These are phyloP conservation scores for Phialophora expanda DNA, from an alignment of 2,329 filamentous ascomycete species.

Conservation along the genomic window DNA sequence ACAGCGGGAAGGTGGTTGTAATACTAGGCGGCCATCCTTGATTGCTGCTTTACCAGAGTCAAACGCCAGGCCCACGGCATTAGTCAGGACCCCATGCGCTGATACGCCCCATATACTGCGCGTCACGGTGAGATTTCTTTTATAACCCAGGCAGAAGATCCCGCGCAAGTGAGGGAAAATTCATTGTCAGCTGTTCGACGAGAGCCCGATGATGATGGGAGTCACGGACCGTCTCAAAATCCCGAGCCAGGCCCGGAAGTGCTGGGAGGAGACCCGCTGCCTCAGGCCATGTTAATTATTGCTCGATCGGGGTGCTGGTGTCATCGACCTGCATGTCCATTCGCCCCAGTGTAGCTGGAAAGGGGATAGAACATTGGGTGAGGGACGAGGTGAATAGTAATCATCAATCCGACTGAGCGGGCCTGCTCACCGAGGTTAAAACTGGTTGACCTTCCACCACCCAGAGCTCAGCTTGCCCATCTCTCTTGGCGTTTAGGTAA, in stretches of 20 bases:
- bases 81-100: slow-evolving; percentile 18
- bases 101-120: background rate
- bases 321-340: slow-evolving; percentile 15
- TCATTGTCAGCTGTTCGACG: background rate
- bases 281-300: background rate
- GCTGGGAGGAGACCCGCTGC: background rate
- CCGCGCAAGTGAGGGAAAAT: slow-evolving; percentile 3
- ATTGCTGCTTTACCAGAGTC: slow-evolving; percentile 25
- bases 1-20: slow-evolving; percentile 20
- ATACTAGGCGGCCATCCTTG: slow-evolving; percentile 10
- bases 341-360: slow-evolving; percentile 1
- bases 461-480: background rate
- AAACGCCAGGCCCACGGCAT: slow-evolving; percentile 2
- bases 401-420: background rate
- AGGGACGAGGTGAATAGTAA: slow-evolving; percentile 14
- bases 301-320: slow-evolving; percentile 16
- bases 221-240: background rate
- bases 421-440: slow-evolving; percentile 5
- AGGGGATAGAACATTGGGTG: background rate
- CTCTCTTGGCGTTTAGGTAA: background rate
- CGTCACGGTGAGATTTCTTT: slow-evolving; percentile 1
- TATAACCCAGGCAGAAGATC: slow-evolving; percentile 12
- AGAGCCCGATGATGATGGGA: slow-evolving; percentile 3
- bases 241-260: slow-evolving; percentile 13
- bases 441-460: background rate